Evolutionary conservation across 2,329 filamentous ascomycete species (phyloP).

Genomic region (Magnaporthales sp.): DNA sequence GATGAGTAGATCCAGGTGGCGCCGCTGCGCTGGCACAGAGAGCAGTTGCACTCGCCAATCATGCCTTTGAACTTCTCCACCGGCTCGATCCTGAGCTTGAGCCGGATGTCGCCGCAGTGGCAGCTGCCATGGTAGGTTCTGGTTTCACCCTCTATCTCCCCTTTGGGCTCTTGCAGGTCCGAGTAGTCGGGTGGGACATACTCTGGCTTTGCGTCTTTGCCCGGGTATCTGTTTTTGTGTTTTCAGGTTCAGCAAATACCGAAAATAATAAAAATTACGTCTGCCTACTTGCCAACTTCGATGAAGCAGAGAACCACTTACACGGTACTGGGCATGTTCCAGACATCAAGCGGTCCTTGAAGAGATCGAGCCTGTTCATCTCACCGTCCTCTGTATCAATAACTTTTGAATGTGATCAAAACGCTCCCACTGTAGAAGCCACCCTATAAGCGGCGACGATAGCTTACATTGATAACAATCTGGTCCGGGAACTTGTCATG

Average conservation of each 20-base stretch:
- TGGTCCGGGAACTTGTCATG: conserved; percentile 6
- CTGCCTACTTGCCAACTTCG: neutral
- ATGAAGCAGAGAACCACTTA: conserved; percentile 16
- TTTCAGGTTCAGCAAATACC: neutral
- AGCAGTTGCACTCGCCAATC: conserved; percentile 40
- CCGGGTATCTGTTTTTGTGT: conserved; percentile 28
- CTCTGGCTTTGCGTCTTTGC: conserved; percentile 18
- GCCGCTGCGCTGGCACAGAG: conserved; percentile 35
- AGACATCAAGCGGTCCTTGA: conserved; percentile 32
- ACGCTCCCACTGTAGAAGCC: too few relatives aligned
- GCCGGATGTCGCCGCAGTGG: conserved; percentile 40
- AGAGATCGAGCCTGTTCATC: conserved; percentile 20
- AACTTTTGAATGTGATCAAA: neutral
- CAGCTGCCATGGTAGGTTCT: conserved; percentile 40
- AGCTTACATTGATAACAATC: conserved; percentile 32
- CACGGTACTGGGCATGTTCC: conserved; percentile 25
- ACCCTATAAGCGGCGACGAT: neutral
- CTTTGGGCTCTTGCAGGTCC: conserved; percentile 28
- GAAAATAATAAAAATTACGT: neutral
- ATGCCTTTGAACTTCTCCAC: conserved; percentile 15
- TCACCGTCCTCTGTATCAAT: conserved; percentile 21
- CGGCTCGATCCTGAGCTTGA: conserved; percentile 25
- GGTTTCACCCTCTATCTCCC: conserved; percentile 16
- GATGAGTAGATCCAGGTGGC: conserved; percentile 35
- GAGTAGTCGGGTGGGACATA: conserved; percentile 28